Evolutionary conservation across 192 early-diverging fungal species (phyloP), one percentile per base, ranked within the genome.

Genomic region (Coemansia sp.): DNA sequence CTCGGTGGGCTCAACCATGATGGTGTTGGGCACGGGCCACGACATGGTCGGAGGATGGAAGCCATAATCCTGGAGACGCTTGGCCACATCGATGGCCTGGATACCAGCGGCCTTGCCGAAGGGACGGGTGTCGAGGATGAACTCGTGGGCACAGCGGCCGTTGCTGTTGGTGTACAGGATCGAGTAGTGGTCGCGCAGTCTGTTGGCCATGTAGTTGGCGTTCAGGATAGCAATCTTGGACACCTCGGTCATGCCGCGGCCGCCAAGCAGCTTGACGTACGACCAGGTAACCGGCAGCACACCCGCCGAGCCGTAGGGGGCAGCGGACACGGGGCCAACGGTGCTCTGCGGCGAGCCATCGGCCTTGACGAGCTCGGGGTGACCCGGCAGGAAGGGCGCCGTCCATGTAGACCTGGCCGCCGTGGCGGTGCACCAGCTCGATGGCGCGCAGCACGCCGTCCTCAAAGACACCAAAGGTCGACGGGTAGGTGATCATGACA

Each of bases 11-110:
- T 99, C 97, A 58, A 99, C 87, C 97, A 99, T 99, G 39, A 99
- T 85, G 10, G 97, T 99, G 83, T 97, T 95, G 53, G 91, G 79
- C 19, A 97, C 95, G 18, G 97, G 97, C 87, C 93, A 99, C 15
- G 94, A 96, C 97, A 99, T 99, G 64, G 97, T 99, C 27, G 97
- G 97, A 27, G 83, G 85, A 78, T 99, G 97, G 83, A 99, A 99
- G 18, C 94, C 92, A 64, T 97, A 99, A 77, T 99, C 97, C 76
- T 95, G 88, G 41, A 99, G 83, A 32, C 97, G 89, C 84, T 99
- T 99, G 72, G 97, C 97, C 70, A 99, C 85, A 65, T 99, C 97
- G 47, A 99, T 90, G 9, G 89, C 97, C 65, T 94, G 84, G 63
- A 99, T 72, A 30, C 85, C 87, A 13, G 89, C 82, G 19, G 77